Evolutionary conservation across 202 grass and related monocot genomes (phyloP), one percentile per base, ranked within the genome.

Genomic region (Panicum virgatum): DNA sequence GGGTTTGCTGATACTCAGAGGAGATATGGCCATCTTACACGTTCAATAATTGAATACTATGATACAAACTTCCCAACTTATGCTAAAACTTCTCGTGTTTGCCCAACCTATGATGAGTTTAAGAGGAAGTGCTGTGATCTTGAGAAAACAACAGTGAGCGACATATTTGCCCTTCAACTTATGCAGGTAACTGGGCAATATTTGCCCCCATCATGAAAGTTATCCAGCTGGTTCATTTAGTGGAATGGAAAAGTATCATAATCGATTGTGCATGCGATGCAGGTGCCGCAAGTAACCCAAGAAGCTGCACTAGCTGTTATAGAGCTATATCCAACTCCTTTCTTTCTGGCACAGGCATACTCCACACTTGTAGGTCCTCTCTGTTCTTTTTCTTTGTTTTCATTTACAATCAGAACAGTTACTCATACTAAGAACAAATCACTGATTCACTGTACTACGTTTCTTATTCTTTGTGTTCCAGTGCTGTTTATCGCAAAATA

Each of bases 81-180:
- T 76, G 64, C 51, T 38, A 77, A 54, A 43, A 67, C 58, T 69
- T 73, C 57, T 62, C 82, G 18, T 73, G 43, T 88, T 76, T 96
- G 91, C 73, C 87, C 67, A 10, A 90, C 90, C 42, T 98, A 88
- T 72, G 77, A 83, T 1, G 91, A 93, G 74, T 98, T 98, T 81
- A 67, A 82, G 61, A 87, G 62, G 64, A 92, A 84, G 63, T 96
- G 92, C 44, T 54, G 74, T 58, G 87, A 93, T 25, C 85, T 91
- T 82, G 84, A 89, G 53, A 96, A 90, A 83, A 85, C 81, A 69
- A 96, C 92, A 26, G 80, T 98, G 36, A 90, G 85, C 36, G 70
- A 98, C 77, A 88, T 98, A 72, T 96, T 98, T 85, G 83, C 91
- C 30, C 87, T 96, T 69, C 96, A 98, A 79, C 96, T 96, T 83